These are phyloP conservation scores for Xenoacremonium recifei DNA, from an alignment of 2,329 filamentous ascomycete species.

Conservation along the genomic window DNA sequence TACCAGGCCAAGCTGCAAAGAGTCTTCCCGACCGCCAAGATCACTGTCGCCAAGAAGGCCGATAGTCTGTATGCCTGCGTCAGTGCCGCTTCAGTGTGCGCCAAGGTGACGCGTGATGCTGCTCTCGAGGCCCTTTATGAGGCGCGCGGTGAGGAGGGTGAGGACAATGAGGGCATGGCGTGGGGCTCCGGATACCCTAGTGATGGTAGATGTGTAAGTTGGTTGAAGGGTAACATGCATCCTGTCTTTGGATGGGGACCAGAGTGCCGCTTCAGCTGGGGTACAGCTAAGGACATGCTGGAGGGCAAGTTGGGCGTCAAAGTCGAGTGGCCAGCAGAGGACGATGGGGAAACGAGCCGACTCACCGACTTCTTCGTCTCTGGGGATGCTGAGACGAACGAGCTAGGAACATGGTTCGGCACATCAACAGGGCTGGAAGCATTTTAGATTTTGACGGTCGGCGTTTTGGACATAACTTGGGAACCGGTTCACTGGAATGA, in stretches of 20 bases:
- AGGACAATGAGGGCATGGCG: conserved; percentile 40
- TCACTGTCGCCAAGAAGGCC: conserved; percentile 86
- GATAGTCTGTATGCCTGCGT: conserved; percentile 91
- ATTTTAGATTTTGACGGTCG: too few relatives aligned
- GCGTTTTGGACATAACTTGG: conserved; percentile 1
- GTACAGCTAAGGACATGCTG: conserved; percentile 89
- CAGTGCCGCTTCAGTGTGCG: conserved; percentile 89
- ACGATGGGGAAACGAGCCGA: conserved; percentile 65
- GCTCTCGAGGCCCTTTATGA: conserved; percentile 79
- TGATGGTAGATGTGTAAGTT: conserved; percentile 74
- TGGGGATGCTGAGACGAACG: conserved; percentile 50
- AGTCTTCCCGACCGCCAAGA: conserved; percentile 73
- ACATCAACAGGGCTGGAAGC: conserved; percentile 66
- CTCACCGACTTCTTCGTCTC: conserved; percentile 74
- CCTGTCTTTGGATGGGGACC: conserved; percentile 92
- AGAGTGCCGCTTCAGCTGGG: conserved; percentile 95
- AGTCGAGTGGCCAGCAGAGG: conserved; percentile 81
- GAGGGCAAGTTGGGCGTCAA: conserved; percentile 63
- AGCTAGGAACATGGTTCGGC: conserved; percentile 82
- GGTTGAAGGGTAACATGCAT: conserved; percentile 86
- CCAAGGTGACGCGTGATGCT: conserved; percentile 92
- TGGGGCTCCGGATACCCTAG: conserved; percentile 97
- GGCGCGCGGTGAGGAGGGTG: conserved; percentile 30
- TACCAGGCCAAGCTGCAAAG: conserved; percentile 85
- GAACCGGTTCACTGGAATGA: not conserved